A percentile compares a stretch with the other conserved stretches of the same genome.
Evolutionary conservation across 257 asterid species (phyloP).

Genomic region (Asclepias syriaca): DNA sequence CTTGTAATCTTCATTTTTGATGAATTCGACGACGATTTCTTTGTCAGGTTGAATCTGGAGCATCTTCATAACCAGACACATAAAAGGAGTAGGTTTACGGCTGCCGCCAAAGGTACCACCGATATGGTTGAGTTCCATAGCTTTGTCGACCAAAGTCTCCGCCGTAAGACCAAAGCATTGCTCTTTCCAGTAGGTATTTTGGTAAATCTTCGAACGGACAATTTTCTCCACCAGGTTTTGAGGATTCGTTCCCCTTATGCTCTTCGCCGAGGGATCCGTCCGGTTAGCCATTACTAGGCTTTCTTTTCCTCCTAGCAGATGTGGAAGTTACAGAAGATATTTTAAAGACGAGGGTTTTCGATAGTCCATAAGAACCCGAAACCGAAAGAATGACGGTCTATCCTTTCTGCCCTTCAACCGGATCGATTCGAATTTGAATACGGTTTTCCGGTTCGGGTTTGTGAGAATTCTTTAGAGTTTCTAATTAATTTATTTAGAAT

Average conservation of each 20-base stretch:
- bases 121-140: slow-evolving; percentile 95
- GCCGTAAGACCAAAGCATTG: slow-evolving; percentile 96
- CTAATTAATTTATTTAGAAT: too few species aligned
- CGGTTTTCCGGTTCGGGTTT: too few species aligned
- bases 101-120: slow-evolving; percentile 85
- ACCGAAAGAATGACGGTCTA: too few species aligned
- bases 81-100: slow-evolving; percentile 81
- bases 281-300: slow-evolving; percentile 66
- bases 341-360: too few species aligned
- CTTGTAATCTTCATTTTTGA: slow-evolving; percentile 91
- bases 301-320: background rate
- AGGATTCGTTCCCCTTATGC: slow-evolving; percentile 89
- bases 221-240: slow-evolving; percentile 92
- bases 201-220: slow-evolving; percentile 77
- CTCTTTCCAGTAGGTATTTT: slow-evolving; percentile 86
- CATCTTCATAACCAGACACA: slow-evolving; percentile 89
- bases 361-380: too few species aligned
- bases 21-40: slow-evolving; percentile 92
- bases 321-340: too few species aligned
- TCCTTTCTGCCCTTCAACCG: too few species aligned
- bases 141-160: slow-evolving; percentile 96
- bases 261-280: slow-evolving; percentile 83
- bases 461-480: too few species aligned
- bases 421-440: too few species aligned
- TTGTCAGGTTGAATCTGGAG: slow-evolving; percentile 99